Percentiles rank a stretch among this genome's conserved stretches.
phyloP scores from a whole-genome alignment of 345 rosid genomes.

The Toxicodendron radicans region DNA sequence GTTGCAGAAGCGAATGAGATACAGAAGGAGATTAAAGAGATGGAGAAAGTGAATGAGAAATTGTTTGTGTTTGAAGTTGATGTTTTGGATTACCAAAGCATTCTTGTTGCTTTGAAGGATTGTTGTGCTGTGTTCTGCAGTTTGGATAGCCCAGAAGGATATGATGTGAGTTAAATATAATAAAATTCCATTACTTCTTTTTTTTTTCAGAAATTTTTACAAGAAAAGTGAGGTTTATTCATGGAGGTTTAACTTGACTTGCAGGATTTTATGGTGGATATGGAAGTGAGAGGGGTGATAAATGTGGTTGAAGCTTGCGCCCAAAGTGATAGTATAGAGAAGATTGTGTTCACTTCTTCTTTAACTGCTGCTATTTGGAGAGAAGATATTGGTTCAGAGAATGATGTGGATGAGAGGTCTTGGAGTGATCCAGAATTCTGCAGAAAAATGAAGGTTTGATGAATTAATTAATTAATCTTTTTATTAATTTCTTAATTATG shows the following conservation, averaged over 20 bases:
- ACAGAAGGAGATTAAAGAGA: slow-evolving; percentile 56
- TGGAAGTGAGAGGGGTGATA: slow-evolving; percentile 83
- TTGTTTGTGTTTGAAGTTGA: slow-evolving; percentile 57
- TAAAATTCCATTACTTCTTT: no score
- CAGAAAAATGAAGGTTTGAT: slow-evolving; percentile 64
- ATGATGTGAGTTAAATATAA: slow-evolving; percentile 46
- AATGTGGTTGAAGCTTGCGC: slow-evolving; percentile 91
- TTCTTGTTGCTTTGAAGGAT: slow-evolving; percentile 66
- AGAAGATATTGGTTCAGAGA: slow-evolving; percentile 53
- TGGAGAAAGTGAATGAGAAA: slow-evolving; percentile 60
- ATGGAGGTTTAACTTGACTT: no score
- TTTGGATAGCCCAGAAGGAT: slow-evolving; percentile 61
- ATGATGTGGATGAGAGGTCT: slow-evolving; percentile 73
- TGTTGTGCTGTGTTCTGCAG: slow-evolving; percentile 75
- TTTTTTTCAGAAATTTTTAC: background rate
- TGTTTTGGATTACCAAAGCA: slow-evolving; percentile 74
- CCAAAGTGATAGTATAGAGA: slow-evolving; percentile 57
- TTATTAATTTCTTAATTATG: no score
- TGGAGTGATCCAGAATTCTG: slow-evolving; percentile 82
- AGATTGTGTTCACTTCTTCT: slow-evolving; percentile 72
- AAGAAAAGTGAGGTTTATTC: no score
- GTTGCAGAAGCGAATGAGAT: slow-evolving; percentile 56
- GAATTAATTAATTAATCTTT: no score
- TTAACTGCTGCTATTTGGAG: slow-evolving; percentile 83
- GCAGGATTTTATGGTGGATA: slow-evolving; percentile 59